Evolutionary conservation across 805 yeast species (phyloP).

Genomic region (Hanseniaspora pseudoguilliermondii): DNA sequence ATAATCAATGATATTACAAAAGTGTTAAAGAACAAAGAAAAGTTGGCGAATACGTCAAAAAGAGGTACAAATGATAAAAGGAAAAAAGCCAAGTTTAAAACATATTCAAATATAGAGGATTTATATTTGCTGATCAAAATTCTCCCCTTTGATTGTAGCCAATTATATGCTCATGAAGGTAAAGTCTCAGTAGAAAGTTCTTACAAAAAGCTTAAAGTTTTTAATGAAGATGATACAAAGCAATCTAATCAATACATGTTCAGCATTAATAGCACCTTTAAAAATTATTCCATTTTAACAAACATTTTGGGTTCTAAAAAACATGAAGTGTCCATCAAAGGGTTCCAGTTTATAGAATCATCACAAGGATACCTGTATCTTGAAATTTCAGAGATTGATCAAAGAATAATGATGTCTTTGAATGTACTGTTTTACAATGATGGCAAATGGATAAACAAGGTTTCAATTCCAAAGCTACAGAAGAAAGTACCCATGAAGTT

Average conservation of each 20-base stretch:
- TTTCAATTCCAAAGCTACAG: not conserved
- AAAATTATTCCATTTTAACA: not conserved
- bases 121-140: not conserved
- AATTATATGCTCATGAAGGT: not conserved
- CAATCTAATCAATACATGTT: not conserved
- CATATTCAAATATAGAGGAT: not conserved
- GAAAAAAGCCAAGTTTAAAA: not conserved
- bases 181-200: not conserved
- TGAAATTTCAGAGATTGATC: not conserved
- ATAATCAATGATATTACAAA: not conserved
- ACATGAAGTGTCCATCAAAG: not conserved
- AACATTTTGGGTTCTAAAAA: not conserved
- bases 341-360: not conserved
- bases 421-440: not conserved
- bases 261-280: not conserved
- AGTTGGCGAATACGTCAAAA: not conserved
- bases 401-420: not conserved
- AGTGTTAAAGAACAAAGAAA: not conserved
- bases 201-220: not conserved
- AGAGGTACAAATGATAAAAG: not conserved
- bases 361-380: not conserved
- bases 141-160: not conserved
- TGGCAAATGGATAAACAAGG: not conserved
- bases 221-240: not conserved
- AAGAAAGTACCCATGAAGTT: not conserved